These are phyloP conservation scores for Spongiforma sp. DNA, from an alignment of 1,284 basidiomycete genomes.

Conservation along the genomic window DNA sequence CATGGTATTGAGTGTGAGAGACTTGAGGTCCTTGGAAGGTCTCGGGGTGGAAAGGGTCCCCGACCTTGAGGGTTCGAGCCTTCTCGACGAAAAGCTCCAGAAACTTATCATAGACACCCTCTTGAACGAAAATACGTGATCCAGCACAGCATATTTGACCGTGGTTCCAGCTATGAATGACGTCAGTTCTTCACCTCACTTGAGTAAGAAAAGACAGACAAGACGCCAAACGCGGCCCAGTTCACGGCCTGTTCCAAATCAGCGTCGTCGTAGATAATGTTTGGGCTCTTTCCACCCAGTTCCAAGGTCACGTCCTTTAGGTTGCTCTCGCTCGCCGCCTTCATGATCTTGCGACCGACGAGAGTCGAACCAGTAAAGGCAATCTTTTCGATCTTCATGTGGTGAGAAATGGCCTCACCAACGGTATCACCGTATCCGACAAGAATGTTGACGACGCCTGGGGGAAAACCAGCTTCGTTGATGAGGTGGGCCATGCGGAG, in stretches of 20 bases:
- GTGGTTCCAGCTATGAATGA: constrained; percentile 58
- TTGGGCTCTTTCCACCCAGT: constrained; percentile 78
- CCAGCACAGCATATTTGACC: constrained; percentile 75
- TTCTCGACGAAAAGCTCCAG: constrained; percentile 50
- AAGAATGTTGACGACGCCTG: constrained; percentile 74
- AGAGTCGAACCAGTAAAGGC: constrained; percentile 63
- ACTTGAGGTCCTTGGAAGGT: constrained; percentile 81
- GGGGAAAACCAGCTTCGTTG: constrained; percentile 60
- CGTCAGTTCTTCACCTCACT: too few species aligned
- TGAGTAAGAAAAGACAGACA: too few species aligned
- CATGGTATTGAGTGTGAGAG: constrained; percentile 54
- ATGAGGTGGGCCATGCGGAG: constrained; percentile 27
- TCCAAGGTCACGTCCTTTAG: constrained; percentile 77
- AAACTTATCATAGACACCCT: constrained; percentile 67
- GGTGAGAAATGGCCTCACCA: constrained; percentile 37
- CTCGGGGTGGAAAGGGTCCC: constrained; percentile 67
- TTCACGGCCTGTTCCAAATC: constrained; percentile 65
- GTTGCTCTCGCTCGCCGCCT: constrained; percentile 69
- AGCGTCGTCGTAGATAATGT: constrained; percentile 59
- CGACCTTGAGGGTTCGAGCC: constrained; percentile 57
- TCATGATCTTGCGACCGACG: constrained; percentile 73
- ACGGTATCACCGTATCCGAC: constrained; percentile 55
- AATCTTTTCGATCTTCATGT: constrained; percentile 53
- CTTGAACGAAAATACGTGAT: constrained; percentile 73
- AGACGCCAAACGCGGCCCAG: constrained; percentile 73